A percentile compares a stretch with the other conserved stretches of the same genome.
Evolutionary conservation across 2,329 filamentous ascomycete genomes (phyloP).

Genomic region (Elsinoe batatas): DNA sequence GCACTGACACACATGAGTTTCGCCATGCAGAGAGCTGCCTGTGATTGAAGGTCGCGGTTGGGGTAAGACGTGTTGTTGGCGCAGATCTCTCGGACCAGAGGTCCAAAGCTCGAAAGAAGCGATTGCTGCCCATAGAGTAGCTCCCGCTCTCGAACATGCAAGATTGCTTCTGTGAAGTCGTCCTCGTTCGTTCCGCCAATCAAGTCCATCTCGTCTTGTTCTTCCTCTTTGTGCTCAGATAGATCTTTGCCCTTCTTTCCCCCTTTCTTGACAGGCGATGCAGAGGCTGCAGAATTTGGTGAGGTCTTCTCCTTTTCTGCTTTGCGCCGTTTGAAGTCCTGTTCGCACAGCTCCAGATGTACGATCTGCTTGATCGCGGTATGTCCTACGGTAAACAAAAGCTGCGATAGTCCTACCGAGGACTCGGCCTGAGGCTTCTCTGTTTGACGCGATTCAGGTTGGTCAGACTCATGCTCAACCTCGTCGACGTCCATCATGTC

Average conservation of each 20-base stretch:
- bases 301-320: slow-evolving; percentile 68
- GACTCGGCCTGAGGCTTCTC: slow-evolving; percentile 17
- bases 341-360: slow-evolving; percentile 91
- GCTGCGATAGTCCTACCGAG: slow-evolving; percentile 71
- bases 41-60: slow-evolving; percentile 81
- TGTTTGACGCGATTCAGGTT: slow-evolving; percentile 15
- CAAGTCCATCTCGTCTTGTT: slow-evolving; percentile 83
- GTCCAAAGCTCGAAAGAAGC: slow-evolving; percentile 81
- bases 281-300: slow-evolving; percentile 9
- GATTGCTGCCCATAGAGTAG: slow-evolving; percentile 74
- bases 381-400: slow-evolving; percentile 91
- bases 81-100: slow-evolving; percentile 86
- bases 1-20: slow-evolving; percentile 98
- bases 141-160: slow-evolving; percentile 74
- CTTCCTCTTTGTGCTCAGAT: slow-evolving; percentile 47
- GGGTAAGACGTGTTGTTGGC: slow-evolving; percentile 87
- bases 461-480: slow-evolving; percentile 18
- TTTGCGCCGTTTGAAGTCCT: slow-evolving; percentile 95
- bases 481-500: slow-evolving; percentile 29
- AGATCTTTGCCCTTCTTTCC: slow-evolving; percentile 36
- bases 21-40: slow-evolving; percentile 85
- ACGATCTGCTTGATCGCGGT: slow-evolving; percentile 99
- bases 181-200: slow-evolving; percentile 95
- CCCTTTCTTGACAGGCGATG: slow-evolving; percentile 31
- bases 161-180: slow-evolving; percentile 81